phyloP scores from a whole-genome alignment of 2,329 filamentous ascomycete genomes.

The Aurifilum marmelostoma region DNA sequence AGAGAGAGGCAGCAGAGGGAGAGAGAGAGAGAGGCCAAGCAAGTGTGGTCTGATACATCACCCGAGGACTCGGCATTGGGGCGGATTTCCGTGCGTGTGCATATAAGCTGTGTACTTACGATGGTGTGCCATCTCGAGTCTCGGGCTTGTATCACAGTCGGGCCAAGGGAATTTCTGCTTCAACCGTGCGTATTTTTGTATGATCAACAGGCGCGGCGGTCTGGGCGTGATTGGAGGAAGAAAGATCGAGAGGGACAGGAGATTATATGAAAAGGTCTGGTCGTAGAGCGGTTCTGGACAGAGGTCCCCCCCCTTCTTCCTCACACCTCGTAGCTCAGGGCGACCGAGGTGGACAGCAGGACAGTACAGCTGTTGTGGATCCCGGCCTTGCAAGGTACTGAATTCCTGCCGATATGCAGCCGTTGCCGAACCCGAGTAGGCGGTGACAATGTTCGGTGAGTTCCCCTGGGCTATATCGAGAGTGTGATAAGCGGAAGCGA shows the following conservation, averaged over 20 bases:
- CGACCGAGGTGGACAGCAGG: neutral
- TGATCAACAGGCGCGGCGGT: neutral
- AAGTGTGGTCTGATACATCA: conserved; percentile 1
- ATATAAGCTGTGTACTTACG: conserved; percentile 19
- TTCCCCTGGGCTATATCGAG: neutral
- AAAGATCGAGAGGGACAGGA: neutral
- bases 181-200: neutral
- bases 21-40: neutral
- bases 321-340: neutral
- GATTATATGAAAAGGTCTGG: neutral
- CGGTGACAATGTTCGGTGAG: neutral
- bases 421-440: conserved; percentile 13
- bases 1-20: neutral
- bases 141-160: conserved; percentile 4
- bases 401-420: conserved; percentile 12
- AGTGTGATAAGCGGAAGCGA: neutral
- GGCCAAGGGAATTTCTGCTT: neutral
- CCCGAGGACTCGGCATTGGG: neutral
- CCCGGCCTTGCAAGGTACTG: conserved; percentile 7
- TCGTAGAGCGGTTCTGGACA: neutral
- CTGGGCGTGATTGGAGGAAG: neutral
- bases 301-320: neutral
- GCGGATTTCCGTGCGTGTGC: neutral
- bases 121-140: conserved; percentile 23
- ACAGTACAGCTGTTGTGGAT: conserved; percentile 12